Conservation (phyloP, 2,329 filamentous ascomycete genomes). For the Chaetomium globosum region DNA sequence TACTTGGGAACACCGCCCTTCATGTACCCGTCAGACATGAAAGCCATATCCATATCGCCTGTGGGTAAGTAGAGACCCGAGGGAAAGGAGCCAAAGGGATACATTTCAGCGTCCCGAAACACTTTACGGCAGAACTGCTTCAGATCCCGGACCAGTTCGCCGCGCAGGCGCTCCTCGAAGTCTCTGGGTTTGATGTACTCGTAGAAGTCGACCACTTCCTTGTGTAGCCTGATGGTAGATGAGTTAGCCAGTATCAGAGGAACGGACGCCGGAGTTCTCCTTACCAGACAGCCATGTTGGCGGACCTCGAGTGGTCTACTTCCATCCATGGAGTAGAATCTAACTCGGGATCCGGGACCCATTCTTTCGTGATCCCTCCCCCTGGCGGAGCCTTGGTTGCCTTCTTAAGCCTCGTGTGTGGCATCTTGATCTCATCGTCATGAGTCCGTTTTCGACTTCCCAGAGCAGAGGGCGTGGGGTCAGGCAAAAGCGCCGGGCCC, state of each 20-base stretch:
- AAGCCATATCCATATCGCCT: conserved; percentile 91
- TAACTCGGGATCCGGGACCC: conserved; percentile 51
- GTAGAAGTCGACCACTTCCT: conserved; percentile 88
- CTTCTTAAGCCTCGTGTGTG: conserved; percentile 57
- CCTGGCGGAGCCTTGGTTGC: conserved; percentile 52
- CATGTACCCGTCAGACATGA: conserved; percentile 65
- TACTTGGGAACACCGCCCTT: conserved; percentile 53
- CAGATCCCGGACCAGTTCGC: conserved; percentile 71
- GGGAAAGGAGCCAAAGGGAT: conserved; percentile 90
- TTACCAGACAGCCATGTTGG: conserved; percentile 61
- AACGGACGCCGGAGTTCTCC: conserved; percentile 33
- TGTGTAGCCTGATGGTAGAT: conserved; percentile 66
- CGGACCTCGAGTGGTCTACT: conserved; percentile 57
- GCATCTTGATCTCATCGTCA: conserved; percentile 67
- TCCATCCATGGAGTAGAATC: conserved; percentile 65
- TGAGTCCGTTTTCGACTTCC: conserved; percentile 74
- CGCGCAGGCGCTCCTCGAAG: conserved; percentile 76
- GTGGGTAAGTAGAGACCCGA: conserved; percentile 72
- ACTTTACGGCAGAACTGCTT: conserved; percentile 58
- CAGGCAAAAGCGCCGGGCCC: conserved; percentile 34
- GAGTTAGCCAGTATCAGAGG: conserved; percentile 24
- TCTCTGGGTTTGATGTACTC: conserved; percentile 75
- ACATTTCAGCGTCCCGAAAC: conserved; percentile 65
- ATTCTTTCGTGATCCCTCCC: conserved; percentile 56
- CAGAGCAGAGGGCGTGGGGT: conserved; percentile 50